phyloP scores from a whole-genome alignment of 202 grass and related monocot species.

The Miscanthus sacchariflorus region DNA sequence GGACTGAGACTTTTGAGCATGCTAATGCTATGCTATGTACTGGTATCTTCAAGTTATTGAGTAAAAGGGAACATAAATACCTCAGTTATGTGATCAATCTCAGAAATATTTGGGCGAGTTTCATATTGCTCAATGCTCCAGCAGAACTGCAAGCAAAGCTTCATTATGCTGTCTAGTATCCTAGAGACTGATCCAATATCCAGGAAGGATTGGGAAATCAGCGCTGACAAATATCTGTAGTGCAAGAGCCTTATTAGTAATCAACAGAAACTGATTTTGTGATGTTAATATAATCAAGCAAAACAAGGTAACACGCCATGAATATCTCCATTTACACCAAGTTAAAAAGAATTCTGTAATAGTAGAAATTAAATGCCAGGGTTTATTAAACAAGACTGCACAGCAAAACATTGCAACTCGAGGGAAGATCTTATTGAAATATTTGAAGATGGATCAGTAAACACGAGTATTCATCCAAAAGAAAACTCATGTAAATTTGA shows the following conservation, averaged over 20 bases:
- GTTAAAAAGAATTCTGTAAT: not conserved
- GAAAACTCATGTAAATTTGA: not conserved
- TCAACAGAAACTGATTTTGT: not conserved
- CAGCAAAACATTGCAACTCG: not conserved
- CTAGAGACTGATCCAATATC: slow-evolving; percentile 98
- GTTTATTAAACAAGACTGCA: slow-evolving; percentile 9
- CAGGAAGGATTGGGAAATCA: slow-evolving; percentile 97
- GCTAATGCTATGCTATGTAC: not conserved
- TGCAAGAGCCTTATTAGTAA: slow-evolving; percentile 15
- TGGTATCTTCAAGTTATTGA: not conserved
- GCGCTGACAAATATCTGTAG: slow-evolving; percentile 83
- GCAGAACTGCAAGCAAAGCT: slow-evolving; percentile 96
- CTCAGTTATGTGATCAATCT: slow-evolving; percentile 91
- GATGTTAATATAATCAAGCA: not conserved
- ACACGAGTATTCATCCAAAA: not conserved
- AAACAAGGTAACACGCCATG: not conserved
- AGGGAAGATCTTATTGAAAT: not conserved
- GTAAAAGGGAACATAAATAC: slow-evolving; percentile 42
- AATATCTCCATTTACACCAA: slow-evolving; percentile 31
- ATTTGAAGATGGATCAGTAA: slow-evolving; percentile 19
- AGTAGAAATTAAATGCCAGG: not conserved
- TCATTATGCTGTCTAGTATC: slow-evolving; percentile 97
- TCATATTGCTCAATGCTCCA: slow-evolving; percentile 91
- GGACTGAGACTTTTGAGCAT: not conserved
- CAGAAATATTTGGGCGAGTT: slow-evolving; percentile 64